Percentiles rank a stretch among this genome's conserved stretches.
Evolutionary conservation across 2,329 filamentous ascomycete genomes (phyloP).

Genomic region (Talaromyces funiculosus): DNA sequence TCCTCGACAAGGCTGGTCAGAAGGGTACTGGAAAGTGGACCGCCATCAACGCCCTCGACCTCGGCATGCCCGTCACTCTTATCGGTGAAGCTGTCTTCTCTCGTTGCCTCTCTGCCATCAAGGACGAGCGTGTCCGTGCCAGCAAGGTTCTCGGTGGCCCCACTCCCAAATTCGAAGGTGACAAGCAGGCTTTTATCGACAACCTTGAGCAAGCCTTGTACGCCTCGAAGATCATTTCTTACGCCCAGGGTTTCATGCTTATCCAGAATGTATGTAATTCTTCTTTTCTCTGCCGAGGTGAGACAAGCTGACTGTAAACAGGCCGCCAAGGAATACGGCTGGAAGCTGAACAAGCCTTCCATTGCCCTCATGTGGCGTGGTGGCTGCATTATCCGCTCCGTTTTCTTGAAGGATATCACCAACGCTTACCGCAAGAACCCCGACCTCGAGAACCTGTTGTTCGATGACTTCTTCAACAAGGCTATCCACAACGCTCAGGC

Average conservation of each 20-base stretch:
- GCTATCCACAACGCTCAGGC: conserved; percentile 94
- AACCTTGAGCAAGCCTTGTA: conserved; percentile 99
- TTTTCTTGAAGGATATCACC: conserved; percentile 99
- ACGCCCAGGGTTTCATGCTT: conserved; percentile 99
- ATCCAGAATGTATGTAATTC: conserved; percentile 77
- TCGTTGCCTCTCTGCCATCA: conserved; percentile 89
- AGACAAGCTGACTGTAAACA: conserved; percentile 35
- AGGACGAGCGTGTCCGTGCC: conserved; percentile 83
- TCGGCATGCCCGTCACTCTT: conserved; percentile 96
- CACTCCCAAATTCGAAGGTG: conserved; percentile 72
- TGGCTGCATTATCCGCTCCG: conserved; percentile 98
- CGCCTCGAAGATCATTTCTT: conserved; percentile 99
- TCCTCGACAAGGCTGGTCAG: conserved; percentile 95
- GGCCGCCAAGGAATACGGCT: conserved; percentile 91
- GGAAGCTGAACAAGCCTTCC: conserved; percentile 99
- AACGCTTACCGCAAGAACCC: conserved; percentile 90
- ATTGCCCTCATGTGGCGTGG: conserved; percentile 99
- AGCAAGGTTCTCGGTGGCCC: conserved; percentile 74
- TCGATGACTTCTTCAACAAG: conserved; percentile 99
- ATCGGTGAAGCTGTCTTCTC: conserved; percentile 96
- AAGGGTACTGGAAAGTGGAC: conserved; percentile 99
- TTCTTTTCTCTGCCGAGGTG: background rate
- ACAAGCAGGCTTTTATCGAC: conserved; percentile 89
- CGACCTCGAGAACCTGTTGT: conserved; percentile 94
- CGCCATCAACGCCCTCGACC: conserved; percentile 95